Conservation (phyloP, 306 rosid species). For the Prunus kanzakura region DNA sequence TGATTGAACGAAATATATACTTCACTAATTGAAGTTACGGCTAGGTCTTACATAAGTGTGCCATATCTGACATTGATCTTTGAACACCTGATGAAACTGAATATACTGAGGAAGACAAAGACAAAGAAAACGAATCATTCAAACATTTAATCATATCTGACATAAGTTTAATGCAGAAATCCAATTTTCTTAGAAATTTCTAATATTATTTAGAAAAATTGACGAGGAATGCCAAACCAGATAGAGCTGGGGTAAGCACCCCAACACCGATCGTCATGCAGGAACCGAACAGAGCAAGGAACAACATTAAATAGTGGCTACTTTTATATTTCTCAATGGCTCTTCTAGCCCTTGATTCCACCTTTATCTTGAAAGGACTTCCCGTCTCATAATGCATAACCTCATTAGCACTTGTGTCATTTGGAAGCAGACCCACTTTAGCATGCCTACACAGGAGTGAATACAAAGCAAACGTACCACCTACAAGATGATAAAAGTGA, state of each 20-base stretch:
- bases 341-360: slow-evolving; percentile 60
- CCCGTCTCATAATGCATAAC: slow-evolving; percentile 39
- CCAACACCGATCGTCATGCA: slow-evolving; percentile 74
- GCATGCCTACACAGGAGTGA: slow-evolving; percentile 83
- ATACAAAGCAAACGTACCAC: slow-evolving; percentile 79
- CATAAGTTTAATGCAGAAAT: neutral
- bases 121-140: slow-evolving; percentile 12
- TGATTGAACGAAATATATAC: neutral
- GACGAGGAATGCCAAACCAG: slow-evolving; percentile 40
- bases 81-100: slow-evolving; percentile 74
- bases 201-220: neutral
- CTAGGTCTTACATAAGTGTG: slow-evolving; percentile 43
- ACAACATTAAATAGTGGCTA: slow-evolving; percentile 58
- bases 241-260: slow-evolving; percentile 80
- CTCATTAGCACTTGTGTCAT: slow-evolving; percentile 47
- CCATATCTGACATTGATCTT: slow-evolving; percentile 48
- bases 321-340: slow-evolving; percentile 60
- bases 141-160: neutral
- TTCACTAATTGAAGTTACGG: neutral
- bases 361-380: slow-evolving; percentile 32
- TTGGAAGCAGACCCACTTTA: slow-evolving; percentile 71
- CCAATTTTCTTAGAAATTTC: neutral
- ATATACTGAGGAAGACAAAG: slow-evolving; percentile 37
- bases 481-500: slow-evolving; percentile 26
- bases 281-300: slow-evolving; percentile 71